Evolutionary conservation across 1,139 yeast genomes (phyloP).

Genomic region (Yamadazyma oceani): DNA sequence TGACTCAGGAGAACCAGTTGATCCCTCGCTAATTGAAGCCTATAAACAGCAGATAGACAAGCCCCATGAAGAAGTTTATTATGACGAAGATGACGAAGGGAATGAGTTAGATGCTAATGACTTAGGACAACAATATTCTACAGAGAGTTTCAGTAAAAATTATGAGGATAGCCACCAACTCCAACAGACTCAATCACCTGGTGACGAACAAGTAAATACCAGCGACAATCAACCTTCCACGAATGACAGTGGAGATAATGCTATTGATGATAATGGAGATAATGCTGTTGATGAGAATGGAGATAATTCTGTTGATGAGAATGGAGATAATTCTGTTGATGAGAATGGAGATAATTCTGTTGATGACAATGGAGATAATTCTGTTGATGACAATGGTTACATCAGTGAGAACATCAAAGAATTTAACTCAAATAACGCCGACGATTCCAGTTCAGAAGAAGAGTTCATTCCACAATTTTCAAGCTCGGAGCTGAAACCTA

Average conservation of each 20-base stretch:
- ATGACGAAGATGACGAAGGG: constrained; percentile 47
- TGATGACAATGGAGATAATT: too few species aligned
- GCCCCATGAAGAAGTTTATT: constrained; percentile 35
- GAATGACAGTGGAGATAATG: too few species aligned
- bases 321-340: constrained; percentile 5
- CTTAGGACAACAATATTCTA: constrained; percentile 26
- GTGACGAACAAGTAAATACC: too few species aligned
- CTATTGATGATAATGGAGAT: too few species aligned
- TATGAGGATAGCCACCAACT: constrained; percentile 28
- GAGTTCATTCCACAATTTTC: constrained; percentile 54
- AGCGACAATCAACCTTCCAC: too few species aligned
- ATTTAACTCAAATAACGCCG: too few species aligned
- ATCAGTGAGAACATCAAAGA: too few species aligned
- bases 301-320: too few species aligned
- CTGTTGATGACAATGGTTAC: too few species aligned
- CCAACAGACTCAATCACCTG: too few species aligned
- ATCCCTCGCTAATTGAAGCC: constrained; percentile 22
- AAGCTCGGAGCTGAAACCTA: constrained; percentile 17
- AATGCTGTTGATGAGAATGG: too few species aligned
- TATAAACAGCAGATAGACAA: constrained; percentile 20
- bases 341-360: constrained; percentile 4
- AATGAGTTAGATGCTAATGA: constrained; percentile 32
- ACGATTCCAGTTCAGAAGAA: constrained; percentile 14
- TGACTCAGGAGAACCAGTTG: constrained; percentile 20
- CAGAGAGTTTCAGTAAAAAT: constrained; percentile 27